phyloP scores from a whole-genome alignment of 345 rosid genomes.

The Ceriops decandra region DNA sequence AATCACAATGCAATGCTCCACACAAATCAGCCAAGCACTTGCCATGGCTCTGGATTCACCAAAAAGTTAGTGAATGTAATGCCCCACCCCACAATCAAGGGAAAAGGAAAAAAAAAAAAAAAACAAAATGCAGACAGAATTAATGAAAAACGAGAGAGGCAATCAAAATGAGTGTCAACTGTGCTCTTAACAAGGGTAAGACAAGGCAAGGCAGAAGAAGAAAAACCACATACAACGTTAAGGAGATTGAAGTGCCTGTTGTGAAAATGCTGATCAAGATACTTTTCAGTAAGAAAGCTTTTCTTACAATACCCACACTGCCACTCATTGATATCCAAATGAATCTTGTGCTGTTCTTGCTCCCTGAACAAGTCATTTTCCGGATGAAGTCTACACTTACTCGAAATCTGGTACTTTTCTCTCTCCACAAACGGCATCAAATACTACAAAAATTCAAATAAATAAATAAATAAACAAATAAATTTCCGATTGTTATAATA shows the following conservation, averaged over 20 bases:
- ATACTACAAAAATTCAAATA: conserved; percentile 40
- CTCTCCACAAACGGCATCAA: conserved; percentile 82
- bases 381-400: conserved; percentile 73
- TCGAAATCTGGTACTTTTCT: conserved; percentile 54
- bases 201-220: conserved; percentile 1
- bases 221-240: conserved; percentile 59
- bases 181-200: conserved; percentile 12
- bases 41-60: conserved; percentile 52
- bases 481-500: neutral
- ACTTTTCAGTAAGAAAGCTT: conserved; percentile 76
- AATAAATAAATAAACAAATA: too few relatives aligned
- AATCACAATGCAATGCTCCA: conserved; percentile 96
- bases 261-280: conserved; percentile 79
- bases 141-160: neutral
- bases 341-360: conserved; percentile 86
- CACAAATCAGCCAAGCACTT: conserved; percentile 94
- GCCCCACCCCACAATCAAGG: neutral
- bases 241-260: conserved; percentile 74
- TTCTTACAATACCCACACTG: conserved; percentile 92
- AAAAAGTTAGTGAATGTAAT: conserved; percentile 5
- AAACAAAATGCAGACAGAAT: neutral
- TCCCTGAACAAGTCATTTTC: conserved; percentile 78
- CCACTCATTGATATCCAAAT: conserved; percentile 74
- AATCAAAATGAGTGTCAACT: conserved; percentile 4
- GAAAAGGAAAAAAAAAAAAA: too few relatives aligned